Evolutionary conservation across 352 stramenopile genomes (phyloP), one percentile per base, ranked within the genome.

Genomic region (Globisporangium polare): DNA sequence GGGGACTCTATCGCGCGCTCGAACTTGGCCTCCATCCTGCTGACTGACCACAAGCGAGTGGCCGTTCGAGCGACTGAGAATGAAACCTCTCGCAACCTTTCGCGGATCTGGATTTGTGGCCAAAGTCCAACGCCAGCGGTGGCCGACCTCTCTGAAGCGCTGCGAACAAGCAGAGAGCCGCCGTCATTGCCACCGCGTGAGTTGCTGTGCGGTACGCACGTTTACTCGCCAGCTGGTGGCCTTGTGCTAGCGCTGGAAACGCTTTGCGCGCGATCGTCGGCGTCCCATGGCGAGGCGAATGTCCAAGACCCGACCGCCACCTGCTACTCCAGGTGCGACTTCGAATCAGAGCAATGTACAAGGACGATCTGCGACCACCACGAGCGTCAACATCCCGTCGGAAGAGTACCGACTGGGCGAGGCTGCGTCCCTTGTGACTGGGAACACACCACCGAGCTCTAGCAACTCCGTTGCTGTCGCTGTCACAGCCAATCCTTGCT

Each of bases 371-470:
- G 15, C 22, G 9, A 15, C 33, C 1, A 13, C 52, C 3, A 5
- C 52, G 35, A 35, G 35, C 3, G 22, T 43, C 27, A 27, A 61
- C 15, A 12, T 52, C 2, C 42, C 54, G 5, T 1, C 9, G 24
- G 41, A 61, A 17, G 54, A 61, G 42, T 39, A 20, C 8, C 54
- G 54, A 31, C 18, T n/a, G 10, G 54, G 54, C n/a, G 54, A 61
- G 24, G 39, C 18, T n/a, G 54, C 54, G n/a, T 61, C 42, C n/a
- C 41, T 43, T 54, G 49, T 54, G 49, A 41, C 26, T 4, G 49
- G 27, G 10, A 2, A 3, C 27, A 54, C 49, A 20, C 49, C 49
- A 18, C 49, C 49, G 6, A 54, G 49, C 24, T 41, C 49, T 27
- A 12, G 2, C n/a, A 7, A 5, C 42, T 33, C 47, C 12, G 26